Evolutionary conservation across 768 basidiomycete species (phyloP).

Genomic region (Mycena kentingensis): DNA sequence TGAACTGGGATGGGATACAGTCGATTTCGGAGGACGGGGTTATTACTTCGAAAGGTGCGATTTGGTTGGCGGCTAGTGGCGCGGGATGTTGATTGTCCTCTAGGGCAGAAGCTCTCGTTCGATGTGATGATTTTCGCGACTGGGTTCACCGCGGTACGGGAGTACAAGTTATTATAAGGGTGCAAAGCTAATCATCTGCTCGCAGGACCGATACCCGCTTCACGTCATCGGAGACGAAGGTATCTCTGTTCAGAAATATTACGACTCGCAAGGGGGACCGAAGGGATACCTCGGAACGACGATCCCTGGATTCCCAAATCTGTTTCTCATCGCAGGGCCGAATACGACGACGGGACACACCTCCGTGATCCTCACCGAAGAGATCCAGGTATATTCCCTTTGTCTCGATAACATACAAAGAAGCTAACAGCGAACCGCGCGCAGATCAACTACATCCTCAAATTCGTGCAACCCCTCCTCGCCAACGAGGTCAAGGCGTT

Average conservation of each 20-base stretch:
- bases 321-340: slow-evolving; percentile 43
- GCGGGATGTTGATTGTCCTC: too few relatives aligned
- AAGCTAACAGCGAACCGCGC: too few relatives aligned
- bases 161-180: slow-evolving; percentile 1
- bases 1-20: slow-evolving; percentile 45
- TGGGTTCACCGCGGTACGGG: slow-evolving; percentile 33
- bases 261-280: slow-evolving; percentile 40
- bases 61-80: too few relatives aligned
- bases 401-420: too few relatives aligned
- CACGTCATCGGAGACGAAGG: slow-evolving; percentile 32
- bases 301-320: slow-evolving; percentile 49
- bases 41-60: slow-evolving; percentile 40
- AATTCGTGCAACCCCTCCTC: slow-evolving; percentile 44
- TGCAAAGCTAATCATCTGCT: not conserved
- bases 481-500: slow-evolving; percentile 35
- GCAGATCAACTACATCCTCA: slow-evolving; percentile 48
- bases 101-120: slow-evolving; percentile 22
- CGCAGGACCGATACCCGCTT: slow-evolving; percentile 38
- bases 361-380: slow-evolving; percentile 45
- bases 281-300: slow-evolving; percentile 47
- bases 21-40: slow-evolving; percentile 44
- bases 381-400: slow-evolving; percentile 49
- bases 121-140: slow-evolving; percentile 44
- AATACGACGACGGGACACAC: slow-evolving; percentile 48
- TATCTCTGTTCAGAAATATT: slow-evolving; percentile 43